Evolutionary conservation across 1,139 yeast genomes (phyloP), one percentile per base, ranked within the genome.

Genomic region (Neolecta irregularis): DNA sequence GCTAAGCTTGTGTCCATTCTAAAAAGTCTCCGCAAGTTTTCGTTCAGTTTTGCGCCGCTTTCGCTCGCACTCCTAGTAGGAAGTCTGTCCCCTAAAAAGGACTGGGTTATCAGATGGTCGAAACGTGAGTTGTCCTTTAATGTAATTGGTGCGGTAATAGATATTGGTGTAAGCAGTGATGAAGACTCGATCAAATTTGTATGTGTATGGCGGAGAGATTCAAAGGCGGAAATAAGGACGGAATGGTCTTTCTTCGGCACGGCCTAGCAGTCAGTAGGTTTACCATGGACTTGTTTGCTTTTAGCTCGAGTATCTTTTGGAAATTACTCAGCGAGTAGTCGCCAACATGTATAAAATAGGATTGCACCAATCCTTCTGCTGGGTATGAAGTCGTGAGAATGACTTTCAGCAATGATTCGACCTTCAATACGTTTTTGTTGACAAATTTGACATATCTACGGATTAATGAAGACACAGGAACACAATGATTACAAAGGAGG

Each of bases 251-350:
- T 23, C 22, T 28, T 28, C 12, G 24, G 31, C 20, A 28, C 13
- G 7, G 24, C 31, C 31, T 28, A 13, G 3, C 6, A 6, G 22
- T 8, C 12, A 26, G 20, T 12, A 28, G 13, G 12, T 12, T 11
- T 26, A 7, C 13, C 13, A 16, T 12, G 3, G 22, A 73, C 59
- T 5, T 76, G 15, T 12, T 4, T 28, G 22, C 74, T 53, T 78
- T 79, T 42, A 79, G 60, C 23, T 64, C 67, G 38, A 80, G 58
- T 4, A 80, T 58, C 49, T 77, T 79, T 41, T 57, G 52, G 49
- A 79, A 79, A 48, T 80, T 80, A 11, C 58, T 55, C 18, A 67
- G 54, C 13, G 74, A 71, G 36, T 62, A 63, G 53, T 80, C 93
- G 3, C 76, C 76, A 42, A 80, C 65, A 15, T 75, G 58, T 41